Conservation (phyloP, 169 alveolate species). For the Plasmodium berghei region DNA sequence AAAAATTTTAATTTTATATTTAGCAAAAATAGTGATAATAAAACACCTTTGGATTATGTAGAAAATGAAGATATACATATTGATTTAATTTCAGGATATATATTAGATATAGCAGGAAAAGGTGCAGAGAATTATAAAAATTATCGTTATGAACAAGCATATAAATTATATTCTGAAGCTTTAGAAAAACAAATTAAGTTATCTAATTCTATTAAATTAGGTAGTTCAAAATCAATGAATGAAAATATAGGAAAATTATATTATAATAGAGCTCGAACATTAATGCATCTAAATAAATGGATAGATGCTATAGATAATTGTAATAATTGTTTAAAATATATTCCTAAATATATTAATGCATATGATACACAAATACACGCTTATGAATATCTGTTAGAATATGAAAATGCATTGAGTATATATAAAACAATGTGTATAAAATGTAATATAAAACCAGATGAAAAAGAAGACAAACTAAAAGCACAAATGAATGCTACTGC, state of each 20-base stretch:
- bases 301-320: conserved; percentile 82
- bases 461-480: conserved; percentile 76
- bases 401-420: conserved; percentile 78
- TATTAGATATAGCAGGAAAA: conserved; percentile 81
- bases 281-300: conserved; percentile 85
- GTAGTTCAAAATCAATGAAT: conserved; percentile 54
- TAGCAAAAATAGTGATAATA: conserved; percentile 52
- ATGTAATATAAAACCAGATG: conserved; percentile 82
- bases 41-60: conserved; percentile 82
- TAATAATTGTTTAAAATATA: conserved; percentile 81
- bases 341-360: conserved; percentile 84
- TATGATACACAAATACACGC: conserved; percentile 84
- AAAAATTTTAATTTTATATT: conserved; percentile 63
- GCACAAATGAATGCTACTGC: conserved; percentile 83
- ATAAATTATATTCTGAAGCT: conserved; percentile 80
- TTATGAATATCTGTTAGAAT: conserved; percentile 82
- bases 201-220: conserved; percentile 23
- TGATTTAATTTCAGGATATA: conserved; percentile 77
- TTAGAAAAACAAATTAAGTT: conserved; percentile 78
- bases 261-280: conserved; percentile 84
- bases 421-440: conserved; percentile 79
- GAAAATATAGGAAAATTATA: conserved; percentile 83
- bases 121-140: conserved; percentile 82
- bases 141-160: conserved; percentile 77
- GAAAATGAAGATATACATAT: conserved; percentile 64